Evolutionary conservation across 805 yeast species (phyloP), one percentile per base, ranked within the genome.

Genomic region (Metschnikowia hibisci): DNA sequence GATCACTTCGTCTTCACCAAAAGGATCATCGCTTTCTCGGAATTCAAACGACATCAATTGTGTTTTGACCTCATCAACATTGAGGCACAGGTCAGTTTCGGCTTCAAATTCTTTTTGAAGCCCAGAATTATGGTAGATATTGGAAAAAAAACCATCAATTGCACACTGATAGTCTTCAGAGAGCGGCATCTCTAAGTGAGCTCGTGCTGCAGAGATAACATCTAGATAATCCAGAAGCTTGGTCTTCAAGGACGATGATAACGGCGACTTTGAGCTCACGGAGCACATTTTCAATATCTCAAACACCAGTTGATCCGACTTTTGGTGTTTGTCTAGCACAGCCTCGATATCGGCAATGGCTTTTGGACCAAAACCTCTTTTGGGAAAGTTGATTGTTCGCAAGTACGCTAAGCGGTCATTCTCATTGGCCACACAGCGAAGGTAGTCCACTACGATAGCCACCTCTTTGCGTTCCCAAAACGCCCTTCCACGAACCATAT

Each of bases 401-500:
- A 77, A 49, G 27, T 78, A 67, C 0, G 96, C 86, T 23, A 78
- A 58, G 44, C 74, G 65, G 56, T 88, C 96, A 41, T 64, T 60
- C 18, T 73, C 77, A 22, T 82, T 75, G 4, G 77, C 70, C 4
- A 86, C 66, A 1, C 82, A 78, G 26, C 88, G 72, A 22, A 91
- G 56, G 50, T 81, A 80, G 55, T 83, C 85, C 33, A 88, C 47
- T 44, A 86, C 71, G 0, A 77, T 63, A 16, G 71, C 67, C 12
- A 87, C 81, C 54, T 87, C 96, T 43, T 76, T 77, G 32, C 83
- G 62, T 32, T 84, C 87, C 91, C 95, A 87, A 54, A 88, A 86
- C 1, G 88, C 82, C 34, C 70, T 71, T 0, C 96, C 96, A 41
- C 82, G 81, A 0, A 84, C 70, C 45, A 89, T 74, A 7, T 65